Evolutionary conservation across 352 stramenopile species (phyloP).

Genomic region (Lagenidium giganteum): DNA sequence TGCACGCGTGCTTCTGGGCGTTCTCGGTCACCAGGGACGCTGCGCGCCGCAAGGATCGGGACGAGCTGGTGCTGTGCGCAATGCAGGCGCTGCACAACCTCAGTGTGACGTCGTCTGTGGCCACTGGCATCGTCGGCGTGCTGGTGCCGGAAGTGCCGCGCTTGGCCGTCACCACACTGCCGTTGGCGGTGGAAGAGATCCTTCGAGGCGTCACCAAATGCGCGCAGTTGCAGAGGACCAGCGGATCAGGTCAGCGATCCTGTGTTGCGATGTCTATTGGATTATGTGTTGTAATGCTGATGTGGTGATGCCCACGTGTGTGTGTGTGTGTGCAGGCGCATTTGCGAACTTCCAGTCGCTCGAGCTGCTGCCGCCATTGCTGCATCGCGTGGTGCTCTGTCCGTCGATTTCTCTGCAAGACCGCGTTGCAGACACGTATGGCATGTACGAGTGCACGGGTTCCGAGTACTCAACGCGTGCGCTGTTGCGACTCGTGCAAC

Average conservation of each 20-base stretch:
- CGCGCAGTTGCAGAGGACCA: constrained; percentile 24
- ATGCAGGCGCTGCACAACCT: constrained; percentile 34
- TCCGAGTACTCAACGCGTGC: too few relatives aligned
- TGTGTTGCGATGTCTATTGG: too few relatives aligned
- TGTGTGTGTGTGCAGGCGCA: constrained; percentile 13
- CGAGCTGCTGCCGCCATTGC: constrained; percentile 36
- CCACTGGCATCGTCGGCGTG: too few relatives aligned
- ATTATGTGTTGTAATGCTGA: too few relatives aligned
- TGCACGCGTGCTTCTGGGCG: constrained; percentile 36
- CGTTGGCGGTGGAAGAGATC: constrained; percentile 22
- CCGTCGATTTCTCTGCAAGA: constrained; percentile 20
- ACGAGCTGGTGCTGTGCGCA: constrained; percentile 16
- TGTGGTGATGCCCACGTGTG: too few relatives aligned
- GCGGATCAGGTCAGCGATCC: too few relatives aligned
- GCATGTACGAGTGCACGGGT: too few relatives aligned
- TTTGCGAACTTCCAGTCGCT: constrained; percentile 32
- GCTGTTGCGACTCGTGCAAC: too few relatives aligned
- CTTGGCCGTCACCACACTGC: too few relatives aligned
- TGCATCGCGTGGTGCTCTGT: constrained; percentile 26
- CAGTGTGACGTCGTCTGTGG: constrained; percentile 2
- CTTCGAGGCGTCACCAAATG: constrained; percentile 21
- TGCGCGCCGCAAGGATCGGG: constrained; percentile 19
- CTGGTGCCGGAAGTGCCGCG: too few relatives aligned
- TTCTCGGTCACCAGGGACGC: constrained; percentile 10
- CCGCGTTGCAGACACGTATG: too few relatives aligned